Evolutionary conservation across 164 flowering plant species (phyloP).

Genomic region (Vitis rupestris): DNA sequence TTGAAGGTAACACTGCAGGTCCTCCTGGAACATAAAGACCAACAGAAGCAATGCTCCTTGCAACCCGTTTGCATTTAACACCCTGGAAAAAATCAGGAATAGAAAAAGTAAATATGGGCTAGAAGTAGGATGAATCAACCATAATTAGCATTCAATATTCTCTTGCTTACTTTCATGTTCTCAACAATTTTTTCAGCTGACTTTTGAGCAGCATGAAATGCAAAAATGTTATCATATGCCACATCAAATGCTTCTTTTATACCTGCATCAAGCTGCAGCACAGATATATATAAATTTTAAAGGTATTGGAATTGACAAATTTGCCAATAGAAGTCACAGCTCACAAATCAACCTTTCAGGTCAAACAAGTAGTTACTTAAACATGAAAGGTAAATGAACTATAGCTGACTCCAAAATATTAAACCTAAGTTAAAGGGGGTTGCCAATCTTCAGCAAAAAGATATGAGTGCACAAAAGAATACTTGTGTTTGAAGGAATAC

Average conservation of each 20-base stretch:
- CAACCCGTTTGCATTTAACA: slow-evolving; percentile 87
- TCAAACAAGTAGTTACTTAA: background rate
- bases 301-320: too few relatives aligned
- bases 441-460: background rate
- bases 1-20: slow-evolving; percentile 97
- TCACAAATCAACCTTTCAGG: background rate
- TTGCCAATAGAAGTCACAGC: background rate
- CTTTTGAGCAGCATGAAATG: slow-evolving; percentile 92
- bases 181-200: slow-evolving; percentile 70
- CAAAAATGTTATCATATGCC: slow-evolving; percentile 86
- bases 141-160: background rate
- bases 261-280: slow-evolving; percentile 68
- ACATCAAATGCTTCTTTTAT: slow-evolving; percentile 90
- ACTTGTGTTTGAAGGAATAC: slow-evolving; percentile 25
- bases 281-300: background rate
- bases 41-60: slow-evolving; percentile 83
- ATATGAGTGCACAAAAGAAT: background rate
- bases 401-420: too few relatives aligned
- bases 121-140: slow-evolving; percentile 1
- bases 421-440: background rate
- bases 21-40: slow-evolving; percentile 99
- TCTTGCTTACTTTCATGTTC: slow-evolving; percentile 74
- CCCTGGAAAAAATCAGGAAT: slow-evolving; percentile 49
- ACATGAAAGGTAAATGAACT: too few relatives aligned
- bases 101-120: background rate